Evolutionary conservation across 2,329 filamentous ascomycete genomes (phyloP), one percentile per base, ranked within the genome.

Genomic region (Cladophialophora chaetospira): DNA sequence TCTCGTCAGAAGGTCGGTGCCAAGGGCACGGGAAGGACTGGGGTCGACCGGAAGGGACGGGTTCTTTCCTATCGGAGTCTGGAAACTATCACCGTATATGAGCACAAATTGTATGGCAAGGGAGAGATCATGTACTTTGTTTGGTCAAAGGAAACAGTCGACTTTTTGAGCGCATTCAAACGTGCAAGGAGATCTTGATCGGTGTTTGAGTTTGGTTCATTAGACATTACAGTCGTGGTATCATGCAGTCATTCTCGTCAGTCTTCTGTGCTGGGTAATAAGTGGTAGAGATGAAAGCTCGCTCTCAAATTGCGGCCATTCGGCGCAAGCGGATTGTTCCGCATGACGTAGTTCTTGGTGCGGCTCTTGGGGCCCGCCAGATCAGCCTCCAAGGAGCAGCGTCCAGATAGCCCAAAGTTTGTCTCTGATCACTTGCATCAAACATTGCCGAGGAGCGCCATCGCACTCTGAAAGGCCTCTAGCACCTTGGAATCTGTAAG

Each of bases 391-490:
- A 21, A 6, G 23, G n/a, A 28, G 23, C 19, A 28, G 23, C 11
- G 42, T 25, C 23, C n/a, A 28, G 13, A 17, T 15, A 9, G 19
- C 10, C 21, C 21, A 2, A 9, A 6, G 11, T 26, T 28, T 44
- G 23, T 29, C 31, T 48, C 26, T 36, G n/a, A 43, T 21, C 3
- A 4, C 11, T 26, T 38, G 23, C 38, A 35, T 68, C 60, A 67
- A 55, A 70, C 66, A 51, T 73, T 72, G 15, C 58, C 63, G 13
- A 78, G 66, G 13, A 78, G 67, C n/a, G 72, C 73, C 51, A 79
- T 71, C 15, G 76, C 76, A 60, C 66, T 76, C 58, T 78, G 72
- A 60, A 79, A 79, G n/a, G 76, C 76, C 57, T 73, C 74, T 11
- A 79, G 72, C 33, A 78, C 75, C 57, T 75, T 73, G 50, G 65